phyloP scores from a whole-genome alignment of 345 rosid species.

The Ceriops tagal region DNA sequence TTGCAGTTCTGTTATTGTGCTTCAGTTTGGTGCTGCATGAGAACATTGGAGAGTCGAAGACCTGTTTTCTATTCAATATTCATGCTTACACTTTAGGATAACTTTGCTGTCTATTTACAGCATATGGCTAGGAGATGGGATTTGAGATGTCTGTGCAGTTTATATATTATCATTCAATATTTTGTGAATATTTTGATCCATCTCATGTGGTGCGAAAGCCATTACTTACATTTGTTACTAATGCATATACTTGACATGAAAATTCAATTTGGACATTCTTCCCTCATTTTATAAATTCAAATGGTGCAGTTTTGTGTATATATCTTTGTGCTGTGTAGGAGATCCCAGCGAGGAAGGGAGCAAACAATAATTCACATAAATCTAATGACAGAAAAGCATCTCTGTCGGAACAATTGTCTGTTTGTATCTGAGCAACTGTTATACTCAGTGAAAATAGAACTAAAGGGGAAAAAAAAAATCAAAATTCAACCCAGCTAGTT shows the following conservation, averaged over 20 bases:
- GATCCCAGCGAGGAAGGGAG: too few relatives aligned
- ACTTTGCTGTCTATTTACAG: neutral
- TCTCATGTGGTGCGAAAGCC: neutral
- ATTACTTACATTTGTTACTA: neutral
- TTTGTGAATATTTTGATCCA: constrained; percentile 1
- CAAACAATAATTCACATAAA: too few relatives aligned
- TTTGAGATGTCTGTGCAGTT: neutral
- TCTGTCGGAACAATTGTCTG: too few relatives aligned
- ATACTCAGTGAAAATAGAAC: too few relatives aligned
- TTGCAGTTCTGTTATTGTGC: too few relatives aligned
- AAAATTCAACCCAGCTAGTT: too few relatives aligned
- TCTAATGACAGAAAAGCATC: too few relatives aligned
- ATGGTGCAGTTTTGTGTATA: neutral
- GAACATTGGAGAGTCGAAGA: neutral
- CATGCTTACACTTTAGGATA: neutral
- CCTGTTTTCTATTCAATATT: neutral
- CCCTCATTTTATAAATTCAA: neutral
- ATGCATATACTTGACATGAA: neutral
- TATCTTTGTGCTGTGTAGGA: neutral
- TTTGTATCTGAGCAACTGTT: too few relatives aligned
- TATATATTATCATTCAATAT: too few relatives aligned
- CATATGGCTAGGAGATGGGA: too few relatives aligned
- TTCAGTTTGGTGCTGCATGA: too few relatives aligned
- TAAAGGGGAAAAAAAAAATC: too few relatives aligned
- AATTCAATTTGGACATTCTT: neutral